Conservation (phyloP, 2,329 filamentous ascomycete species). For the Sordariomycetes sp. region DNA sequence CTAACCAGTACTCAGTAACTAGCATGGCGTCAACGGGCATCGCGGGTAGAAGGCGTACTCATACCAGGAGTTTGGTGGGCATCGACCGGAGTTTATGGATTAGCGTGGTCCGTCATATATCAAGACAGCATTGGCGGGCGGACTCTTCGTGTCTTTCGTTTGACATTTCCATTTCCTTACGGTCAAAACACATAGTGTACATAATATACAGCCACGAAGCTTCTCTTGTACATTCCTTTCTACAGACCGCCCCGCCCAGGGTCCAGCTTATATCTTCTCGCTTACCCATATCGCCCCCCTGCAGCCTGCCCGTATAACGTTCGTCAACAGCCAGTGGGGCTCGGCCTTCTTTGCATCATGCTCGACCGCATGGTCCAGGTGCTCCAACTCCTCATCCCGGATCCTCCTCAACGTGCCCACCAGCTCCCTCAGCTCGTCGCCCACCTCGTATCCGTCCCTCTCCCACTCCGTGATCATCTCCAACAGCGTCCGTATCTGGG, state of each 20-base stretch:
- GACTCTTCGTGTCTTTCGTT: neutral
- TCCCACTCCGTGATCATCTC: conserved; percentile 75
- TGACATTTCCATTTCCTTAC: neutral
- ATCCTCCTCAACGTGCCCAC: conserved; percentile 70
- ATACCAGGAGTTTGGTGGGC: neutral
- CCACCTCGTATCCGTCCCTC: conserved; percentile 67
- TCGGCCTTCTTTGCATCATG: conserved; percentile 85
- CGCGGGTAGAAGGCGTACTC: too few species aligned
- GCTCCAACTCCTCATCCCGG: conserved; percentile 91
- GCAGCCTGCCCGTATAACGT: conserved; percentile 82
- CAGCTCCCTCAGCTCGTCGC: conserved; percentile 66
- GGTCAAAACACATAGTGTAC: neutral
- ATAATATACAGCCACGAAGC: too few species aligned
- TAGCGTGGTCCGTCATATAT: too few species aligned
- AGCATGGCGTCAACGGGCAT: conserved; percentile 4
- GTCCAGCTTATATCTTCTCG: too few species aligned
- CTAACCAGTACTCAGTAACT: conserved; percentile 24
- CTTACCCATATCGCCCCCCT: conserved; percentile 88
- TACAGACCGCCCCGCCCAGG: too few species aligned
- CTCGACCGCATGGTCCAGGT: conserved; percentile 89
- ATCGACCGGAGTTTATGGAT: too few species aligned
- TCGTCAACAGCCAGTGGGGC: conserved; percentile 82
- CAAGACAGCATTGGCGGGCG: neutral
- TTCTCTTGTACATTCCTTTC: neutral
- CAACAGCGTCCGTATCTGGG: conserved; percentile 73